These are phyloP conservation scores for Simplicillium sp. DNA, from an alignment of 2,329 filamentous ascomycete genomes.

Conservation along the genomic window DNA sequence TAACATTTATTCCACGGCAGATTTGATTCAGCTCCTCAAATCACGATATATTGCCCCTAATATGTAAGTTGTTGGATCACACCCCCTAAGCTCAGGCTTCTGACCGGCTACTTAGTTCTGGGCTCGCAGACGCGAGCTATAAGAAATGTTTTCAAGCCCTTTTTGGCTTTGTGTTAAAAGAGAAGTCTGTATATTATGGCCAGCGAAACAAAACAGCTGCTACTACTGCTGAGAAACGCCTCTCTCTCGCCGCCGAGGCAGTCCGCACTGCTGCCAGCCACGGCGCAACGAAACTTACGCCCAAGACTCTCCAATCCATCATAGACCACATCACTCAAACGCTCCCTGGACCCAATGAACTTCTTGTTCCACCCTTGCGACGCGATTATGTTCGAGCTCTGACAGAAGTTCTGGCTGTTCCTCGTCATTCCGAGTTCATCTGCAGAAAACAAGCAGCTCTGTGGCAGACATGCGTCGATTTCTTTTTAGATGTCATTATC, in stretches of 20 bases:
- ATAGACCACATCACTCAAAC: slow-evolving; percentile 75
- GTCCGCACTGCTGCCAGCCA: slow-evolving; percentile 64
- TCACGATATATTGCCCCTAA: slow-evolving; percentile 23
- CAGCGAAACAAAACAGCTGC: slow-evolving; percentile 36
- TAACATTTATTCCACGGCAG: slow-evolving; percentile 11
- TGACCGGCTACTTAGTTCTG: slow-evolving; percentile 13
- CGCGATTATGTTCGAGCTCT: slow-evolving; percentile 74
- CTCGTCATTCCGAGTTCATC: slow-evolving; percentile 73
- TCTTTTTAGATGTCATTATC: slow-evolving; percentile 57
- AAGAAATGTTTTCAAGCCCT: slow-evolving; percentile 73
- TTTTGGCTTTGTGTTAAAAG: slow-evolving; percentile 58
- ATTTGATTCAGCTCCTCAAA: slow-evolving; percentile 28
- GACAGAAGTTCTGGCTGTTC: slow-evolving; percentile 57
- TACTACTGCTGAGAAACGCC: slow-evolving; percentile 41
- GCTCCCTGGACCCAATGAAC: slow-evolving; percentile 50
- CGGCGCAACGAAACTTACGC: slow-evolving; percentile 57
- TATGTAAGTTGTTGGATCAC: slow-evolving; percentile 18
- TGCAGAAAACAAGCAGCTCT: slow-evolving; percentile 42
- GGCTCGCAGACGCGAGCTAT: slow-evolving; percentile 66
- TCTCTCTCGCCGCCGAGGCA: slow-evolving; percentile 61
- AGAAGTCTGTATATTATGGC: slow-evolving; percentile 56
- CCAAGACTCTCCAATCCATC: slow-evolving; percentile 69
- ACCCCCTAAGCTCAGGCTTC: neutral
- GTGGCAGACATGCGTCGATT: slow-evolving; percentile 62
- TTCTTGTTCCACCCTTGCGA: slow-evolving; percentile 58